phyloP scores from a whole-genome alignment of 2,329 filamentous ascomycete species.

The Alternaria infectoria region DNA sequence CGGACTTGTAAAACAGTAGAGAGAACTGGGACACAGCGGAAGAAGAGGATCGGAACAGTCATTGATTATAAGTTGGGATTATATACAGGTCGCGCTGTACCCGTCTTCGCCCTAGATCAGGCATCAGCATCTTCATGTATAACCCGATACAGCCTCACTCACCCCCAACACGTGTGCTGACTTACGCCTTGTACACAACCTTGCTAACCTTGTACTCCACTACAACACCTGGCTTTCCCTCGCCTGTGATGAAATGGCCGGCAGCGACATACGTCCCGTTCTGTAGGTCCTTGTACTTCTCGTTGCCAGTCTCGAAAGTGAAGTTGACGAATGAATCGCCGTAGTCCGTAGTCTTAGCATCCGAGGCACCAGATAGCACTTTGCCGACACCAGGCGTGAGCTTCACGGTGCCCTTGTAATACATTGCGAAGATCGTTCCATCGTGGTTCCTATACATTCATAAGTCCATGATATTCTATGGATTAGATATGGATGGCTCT shows the following conservation, averaged over 20 bases:
- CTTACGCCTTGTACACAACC: conserved; percentile 22
- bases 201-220: conserved; percentile 44
- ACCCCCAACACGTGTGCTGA: neutral
- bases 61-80: neutral
- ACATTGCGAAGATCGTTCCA: conserved; percentile 38
- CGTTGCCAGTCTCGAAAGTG: conserved; percentile 37
- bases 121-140: neutral
- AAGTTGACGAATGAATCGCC: conserved; percentile 41
- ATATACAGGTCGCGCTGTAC: neutral
- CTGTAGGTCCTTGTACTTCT: conserved; percentile 36
- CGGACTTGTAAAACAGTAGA: too few species aligned
- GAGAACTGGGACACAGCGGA: too few species aligned
- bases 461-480: neutral
- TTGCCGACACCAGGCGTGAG: conserved; percentile 33
- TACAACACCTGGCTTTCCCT: conserved; percentile 22
- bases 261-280: conserved; percentile 40
- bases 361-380: conserved; percentile 22
- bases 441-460: conserved; percentile 17
- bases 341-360: conserved; percentile 38
- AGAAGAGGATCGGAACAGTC: too few species aligned
- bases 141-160: neutral
- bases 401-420: conserved; percentile 40
- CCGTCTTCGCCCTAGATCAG: neutral
- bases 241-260: conserved; percentile 35
- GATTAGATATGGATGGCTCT: too few species aligned